These are phyloP conservation scores for Mortierella sp. DNA, from an alignment of 371 early-diverging fungal genomes.

Conservation along the genomic window DNA sequence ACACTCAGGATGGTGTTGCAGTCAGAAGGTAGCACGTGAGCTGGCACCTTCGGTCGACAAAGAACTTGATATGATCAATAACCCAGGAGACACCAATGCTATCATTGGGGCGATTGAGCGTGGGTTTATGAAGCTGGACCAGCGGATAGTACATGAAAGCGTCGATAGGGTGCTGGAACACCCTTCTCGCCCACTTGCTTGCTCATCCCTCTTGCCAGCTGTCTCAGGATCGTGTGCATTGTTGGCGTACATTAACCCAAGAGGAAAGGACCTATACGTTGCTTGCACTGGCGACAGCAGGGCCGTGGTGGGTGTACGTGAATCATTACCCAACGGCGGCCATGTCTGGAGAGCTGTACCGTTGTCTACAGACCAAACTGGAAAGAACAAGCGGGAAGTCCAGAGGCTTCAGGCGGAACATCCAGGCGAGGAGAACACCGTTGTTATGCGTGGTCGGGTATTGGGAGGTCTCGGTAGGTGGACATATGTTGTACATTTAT, in stretches of 20 bases:
- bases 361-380: conserved; percentile 80
- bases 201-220: conserved; percentile 59
- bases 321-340: conserved; percentile 15
- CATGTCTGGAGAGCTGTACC: conserved; percentile 65
- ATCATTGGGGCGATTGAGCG: conserved; percentile 58
- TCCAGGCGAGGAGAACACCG: conserved; percentile 77
- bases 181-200: conserved; percentile 57
- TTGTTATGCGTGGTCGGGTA: conserved; percentile 72
- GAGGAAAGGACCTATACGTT: conserved; percentile 71
- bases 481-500: no score
- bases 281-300: conserved; percentile 86
- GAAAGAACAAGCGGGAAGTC: conserved; percentile 69
- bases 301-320: conserved; percentile 63
- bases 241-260: conserved; percentile 76
- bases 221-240: conserved; percentile 84
- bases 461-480: conserved; percentile 82
- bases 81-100: conserved; percentile 21
- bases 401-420: conserved; percentile 76
- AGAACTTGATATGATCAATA: conserved; percentile 42
- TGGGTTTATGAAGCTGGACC: conserved; percentile 66
- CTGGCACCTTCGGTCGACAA: conserved; percentile 47
- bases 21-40: conserved; percentile 57
- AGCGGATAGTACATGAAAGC: conserved; percentile 68
- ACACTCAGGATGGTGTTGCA: conserved; percentile 67
- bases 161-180: conserved; percentile 58